Evolutionary conservation across 441 rosid genomes (phyloP).

Genomic region (Bocquillonia castaneifolia): DNA sequence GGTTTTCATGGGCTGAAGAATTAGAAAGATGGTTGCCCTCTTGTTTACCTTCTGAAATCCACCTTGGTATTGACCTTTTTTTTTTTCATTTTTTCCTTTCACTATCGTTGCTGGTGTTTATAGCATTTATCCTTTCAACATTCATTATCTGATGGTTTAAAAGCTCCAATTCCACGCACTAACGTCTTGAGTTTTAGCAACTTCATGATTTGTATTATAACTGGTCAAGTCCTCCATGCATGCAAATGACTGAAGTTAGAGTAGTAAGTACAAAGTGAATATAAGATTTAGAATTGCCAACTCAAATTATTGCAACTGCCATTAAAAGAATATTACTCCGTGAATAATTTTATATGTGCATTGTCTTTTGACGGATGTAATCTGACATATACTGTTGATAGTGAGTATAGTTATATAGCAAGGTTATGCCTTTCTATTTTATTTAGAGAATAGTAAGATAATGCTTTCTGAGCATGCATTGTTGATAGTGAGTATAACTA

Average conservation of each 20-base stretch:
- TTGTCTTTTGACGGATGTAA: neutral
- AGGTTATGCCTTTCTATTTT: neutral
- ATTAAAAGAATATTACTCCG: neutral
- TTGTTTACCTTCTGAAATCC: conserved; percentile 87
- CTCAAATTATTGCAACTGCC: neutral
- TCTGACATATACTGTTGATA: neutral
- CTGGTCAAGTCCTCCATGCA: neutral
- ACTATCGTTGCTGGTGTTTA: neutral
- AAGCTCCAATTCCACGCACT: neutral
- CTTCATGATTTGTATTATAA: conserved; percentile 1
- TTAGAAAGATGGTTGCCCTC: conserved; percentile 88
- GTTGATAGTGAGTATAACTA: neutral
- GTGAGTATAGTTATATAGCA: neutral
- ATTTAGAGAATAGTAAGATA: neutral
- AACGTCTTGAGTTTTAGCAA: neutral
- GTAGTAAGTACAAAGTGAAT: neutral
- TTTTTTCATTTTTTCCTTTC: neutral
- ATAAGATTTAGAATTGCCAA: neutral
- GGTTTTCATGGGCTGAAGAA: conserved; percentile 93
- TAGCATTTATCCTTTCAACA: too few species aligned
- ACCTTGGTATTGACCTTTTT: conserved; percentile 55
- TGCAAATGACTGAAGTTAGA: conserved; percentile 2
- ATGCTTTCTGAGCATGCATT: neutral
- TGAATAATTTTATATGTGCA: neutral
- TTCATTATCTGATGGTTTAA: neutral